A percentile compares a stretch with the other conserved stretches of the same genome.
Evolutionary conservation across 805 yeast genomes (phyloP).

Genomic region (Pichia phayaonensis): DNA sequence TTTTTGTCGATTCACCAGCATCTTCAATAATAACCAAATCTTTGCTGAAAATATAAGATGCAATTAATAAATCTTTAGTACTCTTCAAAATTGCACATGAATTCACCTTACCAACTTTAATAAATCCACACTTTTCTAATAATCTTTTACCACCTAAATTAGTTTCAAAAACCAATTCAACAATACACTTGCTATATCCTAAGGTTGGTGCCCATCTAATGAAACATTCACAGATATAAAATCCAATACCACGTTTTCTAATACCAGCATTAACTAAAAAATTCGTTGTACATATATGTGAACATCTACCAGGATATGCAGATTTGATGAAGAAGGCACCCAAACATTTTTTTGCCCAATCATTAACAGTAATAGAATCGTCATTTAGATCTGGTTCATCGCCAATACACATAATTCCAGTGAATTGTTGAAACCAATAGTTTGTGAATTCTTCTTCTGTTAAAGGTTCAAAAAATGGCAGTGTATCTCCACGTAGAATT

Average conservation of each 20-base stretch:
- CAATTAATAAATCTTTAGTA: slow-evolving; percentile 68
- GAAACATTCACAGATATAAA: slow-evolving; percentile 74
- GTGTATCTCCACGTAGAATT: slow-evolving; percentile 79
- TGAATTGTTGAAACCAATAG: slow-evolving; percentile 84
- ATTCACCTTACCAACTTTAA: slow-evolving; percentile 68
- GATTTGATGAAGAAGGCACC: slow-evolving; percentile 85
- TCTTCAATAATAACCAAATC: slow-evolving; percentile 51
- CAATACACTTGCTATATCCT: slow-evolving; percentile 78
- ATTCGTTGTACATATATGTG: slow-evolving; percentile 87
- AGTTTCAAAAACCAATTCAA: slow-evolving; percentile 83
- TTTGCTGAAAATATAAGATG: slow-evolving; percentile 77
- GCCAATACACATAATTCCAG: slow-evolving; percentile 75
- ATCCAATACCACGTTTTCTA: slow-evolving; percentile 86
- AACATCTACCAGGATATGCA: slow-evolving; percentile 85
- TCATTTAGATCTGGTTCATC: slow-evolving; percentile 45
- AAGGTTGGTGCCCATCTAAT: slow-evolving; percentile 86
- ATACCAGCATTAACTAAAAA: slow-evolving; percentile 89
- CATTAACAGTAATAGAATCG: slow-evolving; percentile 36
- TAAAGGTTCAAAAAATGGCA: slow-evolving; percentile 76
- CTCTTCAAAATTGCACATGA: slow-evolving; percentile 88
- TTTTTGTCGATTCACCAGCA: slow-evolving; percentile 7
- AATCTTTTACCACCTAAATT: slow-evolving; percentile 77
- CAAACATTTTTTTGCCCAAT: slow-evolving; percentile 89
- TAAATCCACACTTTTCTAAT: slow-evolving; percentile 69
- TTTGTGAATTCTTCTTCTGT: slow-evolving; percentile 69